Percentiles rank a stretch among this genome's conserved stretches.
phyloP scores from a whole-genome alignment of 2,329 filamentous ascomycete species.

The Cyphellophora attinorum region DNA sequence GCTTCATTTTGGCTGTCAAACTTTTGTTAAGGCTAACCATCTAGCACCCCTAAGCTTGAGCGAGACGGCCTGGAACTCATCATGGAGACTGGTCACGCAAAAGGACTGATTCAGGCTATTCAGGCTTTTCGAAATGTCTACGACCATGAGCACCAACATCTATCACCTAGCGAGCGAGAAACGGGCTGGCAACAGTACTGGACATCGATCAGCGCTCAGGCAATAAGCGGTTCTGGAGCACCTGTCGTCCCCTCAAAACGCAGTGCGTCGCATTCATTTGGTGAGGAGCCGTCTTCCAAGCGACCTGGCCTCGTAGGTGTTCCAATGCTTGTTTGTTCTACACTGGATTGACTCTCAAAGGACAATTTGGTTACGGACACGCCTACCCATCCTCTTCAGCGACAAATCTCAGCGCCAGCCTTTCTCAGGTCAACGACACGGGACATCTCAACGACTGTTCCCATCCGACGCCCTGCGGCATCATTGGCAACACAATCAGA shows the following conservation, averaged over 20 bases:
- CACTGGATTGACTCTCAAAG: conserved; percentile 17
- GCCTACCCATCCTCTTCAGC: conserved; percentile 15
- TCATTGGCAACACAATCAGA: no score
- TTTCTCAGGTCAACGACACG: no score
- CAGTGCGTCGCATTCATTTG: conserved; percentile 14
- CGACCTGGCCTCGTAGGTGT: conserved; percentile 20
- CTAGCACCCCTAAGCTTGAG: no score
- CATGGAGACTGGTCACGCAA: conserved; percentile 1
- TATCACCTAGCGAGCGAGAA: conserved; percentile 12
- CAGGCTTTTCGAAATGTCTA: conserved; percentile 13
- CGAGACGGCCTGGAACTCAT: not conserved
- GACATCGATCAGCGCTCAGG: conserved; percentile 8
- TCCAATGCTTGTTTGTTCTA: conserved; percentile 8
- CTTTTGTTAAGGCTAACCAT: no score
- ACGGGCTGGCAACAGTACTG: conserved; percentile 10
- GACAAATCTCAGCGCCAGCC: conserved; percentile 16
- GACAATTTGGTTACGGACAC: conserved; percentile 11
- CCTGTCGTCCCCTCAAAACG: conserved; percentile 15
- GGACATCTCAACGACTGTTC: no score
- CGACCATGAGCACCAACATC: conserved; percentile 13
- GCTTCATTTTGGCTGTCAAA: no score
- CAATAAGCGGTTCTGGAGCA: conserved; percentile 3
- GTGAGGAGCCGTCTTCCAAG: conserved; percentile 32
- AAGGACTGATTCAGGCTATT: conserved; percentile 10
- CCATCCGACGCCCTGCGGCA: no score